Evolutionary conservation across 2,329 filamentous ascomycete species (phyloP).

Genomic region (Pseudocercospora fijiensis): DNA sequence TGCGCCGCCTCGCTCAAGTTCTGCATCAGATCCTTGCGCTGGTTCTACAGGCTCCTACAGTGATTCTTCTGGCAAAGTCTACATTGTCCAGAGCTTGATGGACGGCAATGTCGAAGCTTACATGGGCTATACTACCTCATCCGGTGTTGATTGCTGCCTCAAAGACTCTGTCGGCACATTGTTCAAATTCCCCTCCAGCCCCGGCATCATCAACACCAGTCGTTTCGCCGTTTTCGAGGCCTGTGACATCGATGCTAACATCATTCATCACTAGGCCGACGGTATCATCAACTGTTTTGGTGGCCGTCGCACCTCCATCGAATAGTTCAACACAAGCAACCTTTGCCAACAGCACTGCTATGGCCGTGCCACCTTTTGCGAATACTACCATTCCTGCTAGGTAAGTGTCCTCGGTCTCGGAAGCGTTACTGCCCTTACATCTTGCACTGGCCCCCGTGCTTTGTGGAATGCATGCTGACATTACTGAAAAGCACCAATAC

Average conservation of each 20-base stretch:
- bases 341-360: conserved; percentile 2
- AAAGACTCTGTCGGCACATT: not conserved
- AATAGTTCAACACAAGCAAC: not conserved
- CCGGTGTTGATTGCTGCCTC: not conserved
- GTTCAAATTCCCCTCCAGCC: not conserved
- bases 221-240: not conserved
- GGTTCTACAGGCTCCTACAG: not conserved
- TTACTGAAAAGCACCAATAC: not conserved
- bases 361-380: not conserved
- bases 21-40: not conserved
- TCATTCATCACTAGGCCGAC: not conserved
- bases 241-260: not conserved
- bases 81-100: not conserved
- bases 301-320: not conserved
- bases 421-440: not conserved
- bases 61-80: not conserved
- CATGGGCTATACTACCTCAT: not conserved
- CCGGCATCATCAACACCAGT: not conserved
- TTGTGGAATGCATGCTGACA: not conserved
- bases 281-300: not conserved
- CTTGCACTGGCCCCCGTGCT: not conserved
- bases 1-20: not conserved
- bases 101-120: not conserved
- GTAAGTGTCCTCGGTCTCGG: not conserved
- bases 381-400: not conserved